These are phyloP conservation scores for Hortiboletus flavorubellus DNA, from an alignment of 768 basidiomycete genomes.

Conservation along the genomic window DNA sequence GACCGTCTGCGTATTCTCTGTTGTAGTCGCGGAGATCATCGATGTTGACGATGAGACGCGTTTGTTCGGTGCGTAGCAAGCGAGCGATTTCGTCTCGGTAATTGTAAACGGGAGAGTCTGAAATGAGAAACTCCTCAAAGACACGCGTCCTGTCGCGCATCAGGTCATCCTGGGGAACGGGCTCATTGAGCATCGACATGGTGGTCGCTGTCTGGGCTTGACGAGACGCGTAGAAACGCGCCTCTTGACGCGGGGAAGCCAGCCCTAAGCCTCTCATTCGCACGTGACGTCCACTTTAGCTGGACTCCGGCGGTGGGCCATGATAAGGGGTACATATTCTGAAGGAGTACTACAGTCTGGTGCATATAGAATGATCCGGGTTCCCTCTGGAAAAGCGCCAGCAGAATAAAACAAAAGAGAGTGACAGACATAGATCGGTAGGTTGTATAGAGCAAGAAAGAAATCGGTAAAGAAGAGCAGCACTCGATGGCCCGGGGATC, in stretches of 20 bases:
- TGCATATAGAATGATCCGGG: conserved; percentile 7
- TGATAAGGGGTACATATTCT: neutral
- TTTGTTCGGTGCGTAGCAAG: conserved; percentile 78
- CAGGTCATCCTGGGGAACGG: conserved; percentile 65
- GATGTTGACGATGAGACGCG: conserved; percentile 91
- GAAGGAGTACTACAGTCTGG: conserved; percentile 5
- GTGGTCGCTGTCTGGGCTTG: conserved; percentile 2
- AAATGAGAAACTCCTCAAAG: conserved; percentile 81
- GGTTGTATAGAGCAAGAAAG: conserved; percentile 6
- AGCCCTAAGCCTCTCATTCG: conserved; percentile 29
- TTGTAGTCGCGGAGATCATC: conserved; percentile 94
- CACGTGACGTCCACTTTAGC: conserved; percentile 9
- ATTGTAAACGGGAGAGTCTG: conserved; percentile 65
- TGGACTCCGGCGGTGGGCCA: too few species aligned
- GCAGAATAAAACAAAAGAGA: conserved; percentile 1
- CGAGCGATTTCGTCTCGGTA: conserved; percentile 82
- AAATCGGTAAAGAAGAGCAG: neutral
- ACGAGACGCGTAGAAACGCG: conserved; percentile 12
- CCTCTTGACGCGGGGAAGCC: conserved; percentile 27
- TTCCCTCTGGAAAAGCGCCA: conserved; percentile 2
- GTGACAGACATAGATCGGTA: conserved; percentile 6
- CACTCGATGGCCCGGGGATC: neutral
- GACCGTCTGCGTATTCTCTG: conserved; percentile 81
- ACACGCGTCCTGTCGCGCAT: conserved; percentile 72
- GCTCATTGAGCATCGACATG: conserved; percentile 46